These are phyloP conservation scores for Trypanosoma boissoni DNA, from an alignment of 208 protist genomes.

Conservation along the genomic window DNA sequence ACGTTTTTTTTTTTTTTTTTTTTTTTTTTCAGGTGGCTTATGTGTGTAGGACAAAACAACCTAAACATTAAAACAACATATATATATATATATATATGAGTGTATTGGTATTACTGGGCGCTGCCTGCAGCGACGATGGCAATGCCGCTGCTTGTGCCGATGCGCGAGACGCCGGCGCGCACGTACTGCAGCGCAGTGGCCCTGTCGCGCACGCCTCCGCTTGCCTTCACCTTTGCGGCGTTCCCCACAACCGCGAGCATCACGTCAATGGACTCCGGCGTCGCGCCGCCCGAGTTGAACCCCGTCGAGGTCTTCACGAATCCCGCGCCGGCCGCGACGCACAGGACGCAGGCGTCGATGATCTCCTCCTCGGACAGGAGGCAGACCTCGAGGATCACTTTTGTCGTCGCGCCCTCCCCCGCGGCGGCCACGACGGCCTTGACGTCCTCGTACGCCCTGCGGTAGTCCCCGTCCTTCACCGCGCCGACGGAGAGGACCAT, in stretches of 20 bases:
- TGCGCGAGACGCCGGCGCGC: conserved; percentile 73
- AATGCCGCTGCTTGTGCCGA: conserved; percentile 91
- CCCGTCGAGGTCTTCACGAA: conserved; percentile 97
- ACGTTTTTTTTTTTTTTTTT: no score
- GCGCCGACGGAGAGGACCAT: conserved; percentile 94
- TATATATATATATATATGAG: no score
- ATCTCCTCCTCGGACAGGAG: conserved; percentile 87
- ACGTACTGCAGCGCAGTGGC: conserved; percentile 80
- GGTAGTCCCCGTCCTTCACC: conserved; percentile 84
- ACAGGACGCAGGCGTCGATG: conserved; percentile 87
- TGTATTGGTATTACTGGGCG: not conserved
- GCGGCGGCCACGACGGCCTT: conserved; percentile 57
- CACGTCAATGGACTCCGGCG: conserved; percentile 78
- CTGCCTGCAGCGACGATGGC: conserved; percentile 43
- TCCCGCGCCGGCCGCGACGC: conserved; percentile 74
- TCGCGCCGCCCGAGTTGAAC: conserved; percentile 88
- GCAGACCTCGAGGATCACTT: conserved; percentile 95
- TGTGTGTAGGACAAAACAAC: no score
- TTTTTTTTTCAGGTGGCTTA: no score
- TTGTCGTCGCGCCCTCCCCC: conserved; percentile 34
- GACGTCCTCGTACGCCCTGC: conserved; percentile 87
- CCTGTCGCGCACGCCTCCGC: conserved; percentile 87
- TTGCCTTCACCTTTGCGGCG: conserved; percentile 79
- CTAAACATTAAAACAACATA: no score
- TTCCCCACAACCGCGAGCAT: conserved; percentile 92